Evolutionary conservation across 2,329 filamentous ascomycete genomes (phyloP).

Genomic region (Clonostachys solani): DNA sequence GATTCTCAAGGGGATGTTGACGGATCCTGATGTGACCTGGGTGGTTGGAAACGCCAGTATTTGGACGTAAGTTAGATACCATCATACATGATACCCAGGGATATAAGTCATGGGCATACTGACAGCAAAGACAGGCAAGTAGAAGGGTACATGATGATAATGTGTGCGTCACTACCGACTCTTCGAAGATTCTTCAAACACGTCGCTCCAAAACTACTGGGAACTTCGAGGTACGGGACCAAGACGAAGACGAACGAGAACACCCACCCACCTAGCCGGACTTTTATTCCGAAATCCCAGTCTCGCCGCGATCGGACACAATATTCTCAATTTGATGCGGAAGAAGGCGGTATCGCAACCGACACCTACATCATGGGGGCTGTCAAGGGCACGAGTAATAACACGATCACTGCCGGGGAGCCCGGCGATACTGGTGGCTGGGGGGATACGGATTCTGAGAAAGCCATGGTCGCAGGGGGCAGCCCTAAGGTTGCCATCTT

Average conservation of each 20-base stretch:
- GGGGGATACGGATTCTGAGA: too few species aligned
- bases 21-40: slow-evolving; percentile 13
- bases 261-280: background rate
- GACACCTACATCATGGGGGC: too few species aligned
- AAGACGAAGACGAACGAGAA: background rate
- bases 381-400: too few species aligned
- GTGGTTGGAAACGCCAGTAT: slow-evolving; percentile 11
- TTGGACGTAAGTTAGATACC: slow-evolving; percentile 10
- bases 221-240: slow-evolving; percentile 2
- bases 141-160: slow-evolving; percentile 29
- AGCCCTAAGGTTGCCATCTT: too few species aligned
- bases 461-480: too few species aligned
- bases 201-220: slow-evolving; percentile 18
- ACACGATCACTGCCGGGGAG: too few species aligned
- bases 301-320: too few species aligned
- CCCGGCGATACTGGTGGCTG: too few species aligned
- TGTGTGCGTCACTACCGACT: slow-evolving; percentile 29
- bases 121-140: slow-evolving; percentile 11
- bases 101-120: background rate
- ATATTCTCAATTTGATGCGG: too few species aligned
- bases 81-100: background rate
- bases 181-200: slow-evolving; percentile 25
- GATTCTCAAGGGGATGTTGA: background rate
- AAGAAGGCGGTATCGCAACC: too few species aligned
- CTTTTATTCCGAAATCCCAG: too few species aligned